Conservation (phyloP, 495 filamentous ascomycete species). For the Niebla homalea region DNA sequence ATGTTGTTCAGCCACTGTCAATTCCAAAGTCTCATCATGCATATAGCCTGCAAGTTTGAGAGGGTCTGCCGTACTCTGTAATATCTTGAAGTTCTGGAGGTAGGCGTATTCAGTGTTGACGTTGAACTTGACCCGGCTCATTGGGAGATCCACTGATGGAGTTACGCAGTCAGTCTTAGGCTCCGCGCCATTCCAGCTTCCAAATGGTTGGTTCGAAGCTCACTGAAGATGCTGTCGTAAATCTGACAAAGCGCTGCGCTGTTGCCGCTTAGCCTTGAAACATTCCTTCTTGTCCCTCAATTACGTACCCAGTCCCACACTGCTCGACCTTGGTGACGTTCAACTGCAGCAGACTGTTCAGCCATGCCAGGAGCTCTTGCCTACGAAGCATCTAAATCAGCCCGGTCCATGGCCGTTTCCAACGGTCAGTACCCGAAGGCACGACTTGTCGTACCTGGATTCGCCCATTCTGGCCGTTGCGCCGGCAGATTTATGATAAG, state of each 20-base stretch:
- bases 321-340: constrained; percentile 98
- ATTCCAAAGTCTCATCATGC: not conserved
- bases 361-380: constrained; percentile 92
- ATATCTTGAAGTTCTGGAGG: constrained; percentile 91
- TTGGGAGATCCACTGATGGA: constrained; percentile 68
- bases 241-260: constrained; percentile 94
- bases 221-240: constrained; percentile 92
- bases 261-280: constrained; percentile 4
- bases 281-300: constrained; percentile 5
- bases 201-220: constrained; percentile 13
- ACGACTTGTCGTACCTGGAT: constrained; percentile 33
- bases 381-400: constrained; percentile 32
- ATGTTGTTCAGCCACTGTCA: constrained; percentile 1
- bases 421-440: not conserved
- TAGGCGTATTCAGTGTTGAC: constrained; percentile 95
- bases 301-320: constrained; percentile 87
- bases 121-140: constrained; percentile 95
- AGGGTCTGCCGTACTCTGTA: constrained; percentile 59
- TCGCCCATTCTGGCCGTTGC: constrained; percentile 40
- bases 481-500: too few species aligned
- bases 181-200: not conserved
- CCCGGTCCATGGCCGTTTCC: not conserved
- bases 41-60: not conserved
- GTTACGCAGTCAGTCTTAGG: constrained; percentile 6
- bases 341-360: constrained; percentile 92